Base-by-base conservation (phyloP, 805 yeast species). In the Sugiyamaella qingdaonensis region DNA sequence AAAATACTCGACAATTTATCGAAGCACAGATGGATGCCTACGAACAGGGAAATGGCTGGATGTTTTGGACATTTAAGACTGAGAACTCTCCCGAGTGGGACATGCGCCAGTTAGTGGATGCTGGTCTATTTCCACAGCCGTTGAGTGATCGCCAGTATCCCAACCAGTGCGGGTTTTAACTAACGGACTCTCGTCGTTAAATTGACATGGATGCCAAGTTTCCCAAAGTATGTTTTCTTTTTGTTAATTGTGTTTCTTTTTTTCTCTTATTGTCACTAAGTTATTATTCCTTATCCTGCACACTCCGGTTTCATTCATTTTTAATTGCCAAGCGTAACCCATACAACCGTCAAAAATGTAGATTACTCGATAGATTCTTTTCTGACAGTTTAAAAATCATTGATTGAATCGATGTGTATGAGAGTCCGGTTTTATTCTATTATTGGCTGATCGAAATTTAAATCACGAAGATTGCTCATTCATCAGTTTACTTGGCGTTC, bases 51-150 rank as follows among this genome's bases (percentile, higher is more conserved):
- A 78, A 76, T 34, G 98, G 98, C 32, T 91, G 97, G 97, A 79
- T 88, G 54, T 85, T 87, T 75, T 91, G 97, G 97, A 81, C 85
- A 68, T 90, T 88, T 85, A 91, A 90, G 76, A 86, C 96, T 27
- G 97, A 91, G 71, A 71, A 70, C 60, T 75, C 88, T 18, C 67
- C 85, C 51, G 97, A 91, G 68, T 91, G 97, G 97, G 96, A 88
- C 70, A 78, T 87, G 73, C 74, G 76, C 62, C 73, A 74, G 58
- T 78, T 91, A 61, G 69, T 79, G 18, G 74, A 68, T 16, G 68
- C 78, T 52, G 84, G 81, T 27, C 65, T 88, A 37, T 84, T 91
- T 78, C 97, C 97, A 46, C 85, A 80, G 68, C 97, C 97, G 27
- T 72, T 89, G 41, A 67, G 72, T 51, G 82, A 75, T 59, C 82